Base-by-base conservation (phyloP, 1,284 basidiomycete genomes). In the Ustilago xerochloae region DNA sequence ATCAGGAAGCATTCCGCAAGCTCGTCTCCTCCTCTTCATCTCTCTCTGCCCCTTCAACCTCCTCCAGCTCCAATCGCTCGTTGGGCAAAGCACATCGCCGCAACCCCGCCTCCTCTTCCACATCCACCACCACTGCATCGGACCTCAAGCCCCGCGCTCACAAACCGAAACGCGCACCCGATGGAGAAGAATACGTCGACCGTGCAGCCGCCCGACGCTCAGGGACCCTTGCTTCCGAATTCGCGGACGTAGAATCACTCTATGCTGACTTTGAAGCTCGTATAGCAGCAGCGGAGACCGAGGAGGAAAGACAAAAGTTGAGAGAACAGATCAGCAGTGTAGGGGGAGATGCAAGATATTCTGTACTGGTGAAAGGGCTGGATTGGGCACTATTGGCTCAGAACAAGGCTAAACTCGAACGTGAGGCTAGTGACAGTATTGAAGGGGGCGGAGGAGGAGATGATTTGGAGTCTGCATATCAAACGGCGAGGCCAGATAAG, bases 361-460 rank as follows among this genome's bases (percentile, higher is more conserved):
- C 91, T 3, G 89, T 94, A 47, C 89, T 94, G 4, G 92, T 94
- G 39, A 95, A 93, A 78, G 92, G 94, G n/a, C 89, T 97, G 32
- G 94, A 97, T 81, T 89, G 91, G 81, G 90, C 92, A 0, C 88
- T 96, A 4, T 87, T 97, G 8, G 92, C 93, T 77, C 91, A 93
- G 78, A 90, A 92, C 74, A 92, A 90, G 85, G 91, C 92, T 0
- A 62, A 76, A 49, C 63, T 86, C n/a, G 87, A 88, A 9, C 85
- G 43, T 8, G 68, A 65, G 26, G 50, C 29, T 4, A 46, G 36
- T 9, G 63, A 39, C 4, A 43, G 4, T 0, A 33, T 12, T 12
- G 53, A 87, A 8, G 85, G 87, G 3, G 89, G 88, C 18, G 89
- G 90, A 57, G 90, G 91, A 10, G 90, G 91, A 63, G 91, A 91